These are phyloP conservation scores for Phytophthora macrochlamydospora DNA, from an alignment of 352 stramenopile genomes.

Conservation along the genomic window DNA sequence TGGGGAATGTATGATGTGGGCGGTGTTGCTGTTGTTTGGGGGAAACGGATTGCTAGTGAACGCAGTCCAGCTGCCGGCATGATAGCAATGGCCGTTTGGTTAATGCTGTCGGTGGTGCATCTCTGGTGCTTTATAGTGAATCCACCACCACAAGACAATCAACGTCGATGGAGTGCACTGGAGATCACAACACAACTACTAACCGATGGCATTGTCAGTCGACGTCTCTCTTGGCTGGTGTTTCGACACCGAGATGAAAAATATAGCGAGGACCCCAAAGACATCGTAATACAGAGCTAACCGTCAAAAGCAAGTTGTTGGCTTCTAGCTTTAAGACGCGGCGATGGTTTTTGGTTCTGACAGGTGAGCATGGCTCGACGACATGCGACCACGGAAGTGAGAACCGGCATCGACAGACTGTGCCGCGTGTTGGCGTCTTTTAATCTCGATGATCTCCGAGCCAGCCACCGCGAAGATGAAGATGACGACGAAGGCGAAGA, in stretches of 20 bases:
- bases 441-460: too few species aligned
- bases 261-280: neutral
- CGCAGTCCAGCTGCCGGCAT: constrained; percentile 8
- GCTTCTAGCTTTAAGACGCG: too few species aligned
- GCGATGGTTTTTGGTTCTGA: neutral
- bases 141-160: neutral
- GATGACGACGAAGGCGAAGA: neutral
- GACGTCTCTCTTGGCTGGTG: neutral
- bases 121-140: constrained; percentile 2
- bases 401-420: too few species aligned
- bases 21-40: constrained; percentile 12
- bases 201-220: neutral
- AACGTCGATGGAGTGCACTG: neutral
- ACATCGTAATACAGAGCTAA: too few species aligned
- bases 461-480: neutral
- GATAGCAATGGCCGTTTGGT: constrained; percentile 8
- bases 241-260: neutral
- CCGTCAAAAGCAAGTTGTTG: too few species aligned
- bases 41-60: constrained; percentile 9
- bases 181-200: neutral
- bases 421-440: too few species aligned
- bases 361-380: neutral
- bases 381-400: too few species aligned
- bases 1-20: constrained; percentile 11
- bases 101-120: constrained; percentile 15